Evolutionary conservation across 2,329 filamentous ascomycete species (phyloP), one percentile per base, ranked within the genome.

Genomic region (Monilinia aucupariae): DNA sequence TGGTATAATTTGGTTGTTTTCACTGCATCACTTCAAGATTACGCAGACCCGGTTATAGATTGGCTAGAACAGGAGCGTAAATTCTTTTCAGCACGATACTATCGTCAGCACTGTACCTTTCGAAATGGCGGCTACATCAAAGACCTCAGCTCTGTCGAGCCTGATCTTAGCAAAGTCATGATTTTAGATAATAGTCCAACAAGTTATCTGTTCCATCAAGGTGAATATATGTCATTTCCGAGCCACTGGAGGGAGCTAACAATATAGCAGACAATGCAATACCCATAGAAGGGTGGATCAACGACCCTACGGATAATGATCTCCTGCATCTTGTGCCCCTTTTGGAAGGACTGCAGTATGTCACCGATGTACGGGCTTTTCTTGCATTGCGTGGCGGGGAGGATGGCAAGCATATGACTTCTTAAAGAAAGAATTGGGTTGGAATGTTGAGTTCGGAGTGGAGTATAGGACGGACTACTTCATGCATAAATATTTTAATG

Each of bases 241-340:
- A 48, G 64, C 34, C 45, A 65, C 12, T 32, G 27, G 20, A 17
- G 32, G 9, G 27, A 22, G 17, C 56, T 60, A 43, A 66, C 53
- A 4, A 45, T 54, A 12, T 47, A 43, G 34, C 72, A 99, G 94
- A 99, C 76, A 99, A 99, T 78, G 94, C 94, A 58, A 97, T 99
- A 72, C 94, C 94, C 3, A 97, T 99, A 74, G 93, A 97, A 79
- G 94, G 94, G 73, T 99, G 94, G 94, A 97, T 99, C 78, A 96
- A 88, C 76, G 94, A 99, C 78, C 94, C 94, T 27, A 97, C 94
- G 32, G 94, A 99, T 77, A 94, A 92, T 74, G 93, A 97, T 74
- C 81, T 99, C 68, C 82, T 97, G 76, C 91, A 97, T 76, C 82
- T 99, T 65, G 87, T 99, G 64, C 94, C 94, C 39, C 81, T 97